Percentiles rank a stretch among this genome's conserved stretches.
phyloP scores from a whole-genome alignment of 2,329 filamentous ascomycete species.

The Pyrenophora teres region DNA sequence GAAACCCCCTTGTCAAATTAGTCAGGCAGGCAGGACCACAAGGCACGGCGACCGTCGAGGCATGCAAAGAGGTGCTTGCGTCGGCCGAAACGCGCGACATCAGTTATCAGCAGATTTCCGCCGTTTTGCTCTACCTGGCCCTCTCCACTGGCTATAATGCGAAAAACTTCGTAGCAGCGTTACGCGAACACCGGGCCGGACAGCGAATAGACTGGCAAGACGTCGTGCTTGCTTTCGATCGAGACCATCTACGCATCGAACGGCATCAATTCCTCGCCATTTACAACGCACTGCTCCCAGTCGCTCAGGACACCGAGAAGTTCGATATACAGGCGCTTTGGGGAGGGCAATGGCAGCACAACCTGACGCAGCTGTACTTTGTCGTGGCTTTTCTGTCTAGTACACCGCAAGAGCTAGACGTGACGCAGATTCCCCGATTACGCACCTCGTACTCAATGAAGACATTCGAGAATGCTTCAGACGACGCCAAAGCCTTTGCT shows the following conservation, averaged over 20 bases:
- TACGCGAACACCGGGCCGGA: slow-evolving; percentile 60
- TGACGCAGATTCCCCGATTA: slow-evolving; percentile 80
- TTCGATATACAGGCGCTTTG: slow-evolving; percentile 89
- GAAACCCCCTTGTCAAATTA: slow-evolving; percentile 63
- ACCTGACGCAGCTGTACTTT: slow-evolving; percentile 91
- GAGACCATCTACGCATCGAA: slow-evolving; percentile 74
- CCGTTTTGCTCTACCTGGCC: slow-evolving; percentile 73
- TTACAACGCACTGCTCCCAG: slow-evolving; percentile 76
- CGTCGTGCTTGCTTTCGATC: slow-evolving; percentile 80
- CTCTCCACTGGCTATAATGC: slow-evolving; percentile 67
- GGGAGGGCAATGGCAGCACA: slow-evolving; percentile 85
- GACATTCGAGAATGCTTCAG: slow-evolving; percentile 65
- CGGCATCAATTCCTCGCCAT: slow-evolving; percentile 79
- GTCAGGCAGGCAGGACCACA: slow-evolving; percentile 77
- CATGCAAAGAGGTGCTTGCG: slow-evolving; percentile 64
- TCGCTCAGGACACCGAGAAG: slow-evolving; percentile 65
- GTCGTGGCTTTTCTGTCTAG: slow-evolving; percentile 83
- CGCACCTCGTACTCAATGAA: slow-evolving; percentile 73
- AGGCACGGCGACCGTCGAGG: slow-evolving; percentile 76
- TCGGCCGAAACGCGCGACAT: slow-evolving; percentile 66
- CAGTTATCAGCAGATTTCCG: slow-evolving; percentile 80
- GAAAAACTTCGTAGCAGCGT: slow-evolving; percentile 68
- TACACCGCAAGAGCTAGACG: slow-evolving; percentile 75
- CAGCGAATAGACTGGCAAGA: slow-evolving; percentile 67
- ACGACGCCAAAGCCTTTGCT: slow-evolving; percentile 64